Evolutionary conservation across 75 land plant genomes (phyloP).

Genomic region (Sequoiadendron giganteum): DNA sequence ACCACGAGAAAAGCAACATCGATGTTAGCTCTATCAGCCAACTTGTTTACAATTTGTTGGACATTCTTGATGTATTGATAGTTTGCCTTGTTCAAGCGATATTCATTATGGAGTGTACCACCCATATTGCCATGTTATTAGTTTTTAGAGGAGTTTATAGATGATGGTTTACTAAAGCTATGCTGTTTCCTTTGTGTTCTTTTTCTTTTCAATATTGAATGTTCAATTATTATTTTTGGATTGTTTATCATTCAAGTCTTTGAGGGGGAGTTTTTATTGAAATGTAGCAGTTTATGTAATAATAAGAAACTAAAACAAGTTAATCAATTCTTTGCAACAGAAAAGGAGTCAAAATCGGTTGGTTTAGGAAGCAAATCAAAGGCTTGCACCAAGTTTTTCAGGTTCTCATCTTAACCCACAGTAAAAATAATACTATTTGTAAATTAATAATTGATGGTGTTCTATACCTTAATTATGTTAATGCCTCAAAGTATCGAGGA

Average conservation of each 20-base stretch:
- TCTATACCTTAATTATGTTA: background rate
- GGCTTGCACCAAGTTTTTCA: slow-evolving; percentile 29
- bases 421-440: background rate
- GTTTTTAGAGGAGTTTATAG: background rate
- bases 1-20: no score
- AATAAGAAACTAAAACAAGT: background rate
- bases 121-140: background rate
- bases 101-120: no score
- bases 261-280: background rate
- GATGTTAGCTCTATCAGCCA: no score
- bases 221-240: background rate
- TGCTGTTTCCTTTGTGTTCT: background rate
- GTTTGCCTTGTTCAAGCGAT: no score
- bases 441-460: background rate
- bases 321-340: slow-evolving; percentile 19
- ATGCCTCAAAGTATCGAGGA: background rate
- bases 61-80: no score
- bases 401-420: slow-evolving; percentile 16
- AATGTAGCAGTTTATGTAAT: background rate
- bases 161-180: background rate
- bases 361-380: slow-evolving; percentile 28
- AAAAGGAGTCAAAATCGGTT: slow-evolving; percentile 19
- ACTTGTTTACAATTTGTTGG: no score
- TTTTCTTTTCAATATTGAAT: background rate
- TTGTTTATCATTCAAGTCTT: background rate